Evolutionary conservation across 106 monocot genomes (phyloP).

Genomic region (Allium sativum): DNA sequence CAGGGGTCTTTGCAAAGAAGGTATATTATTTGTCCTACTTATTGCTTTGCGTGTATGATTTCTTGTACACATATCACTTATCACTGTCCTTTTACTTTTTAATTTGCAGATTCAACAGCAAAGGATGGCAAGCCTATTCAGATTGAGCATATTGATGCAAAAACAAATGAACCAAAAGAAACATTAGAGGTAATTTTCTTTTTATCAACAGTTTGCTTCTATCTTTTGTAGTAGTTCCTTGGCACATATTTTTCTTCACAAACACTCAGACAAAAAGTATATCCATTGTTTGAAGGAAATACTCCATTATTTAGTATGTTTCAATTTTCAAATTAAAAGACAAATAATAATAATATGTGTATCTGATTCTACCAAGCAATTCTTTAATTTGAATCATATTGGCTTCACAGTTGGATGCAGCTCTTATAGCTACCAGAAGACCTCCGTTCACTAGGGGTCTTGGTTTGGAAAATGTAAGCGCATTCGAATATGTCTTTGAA

Average conservation of each 20-base stretch:
- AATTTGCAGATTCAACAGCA: conserved; percentile 80
- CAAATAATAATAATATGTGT: too few relatives aligned
- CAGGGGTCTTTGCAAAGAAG: conserved; percentile 94
- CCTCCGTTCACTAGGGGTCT: conserved; percentile 95
- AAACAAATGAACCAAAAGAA: conserved; percentile 83
- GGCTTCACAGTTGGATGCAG: conserved; percentile 81
- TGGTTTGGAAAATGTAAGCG: conserved; percentile 84
- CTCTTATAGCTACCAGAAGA: conserved; percentile 94
- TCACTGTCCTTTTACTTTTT: neutral
- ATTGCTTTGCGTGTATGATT: neutral
- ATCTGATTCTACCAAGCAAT: too few relatives aligned
- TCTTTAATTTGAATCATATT: neutral
- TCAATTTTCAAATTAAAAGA: too few relatives aligned
- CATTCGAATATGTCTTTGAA: neutral
- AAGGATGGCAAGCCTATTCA: conserved; percentile 96
- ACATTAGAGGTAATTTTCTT: conserved; percentile 46
- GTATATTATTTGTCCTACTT: conserved; percentile 9
- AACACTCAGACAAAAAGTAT: too few relatives aligned
- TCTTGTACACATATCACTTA: neutral
- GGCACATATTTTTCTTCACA: too few relatives aligned
- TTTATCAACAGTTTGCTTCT: conserved; percentile 5
- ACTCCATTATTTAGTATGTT: too few relatives aligned
- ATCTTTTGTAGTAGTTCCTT: neutral
- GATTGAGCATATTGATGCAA: conserved; percentile 96
- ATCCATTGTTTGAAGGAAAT: too few relatives aligned